Evolutionary conservation across 1,284 basidiomycete genomes (phyloP), one percentile per base, ranked within the genome.

Genomic region (Rhodotorula sp.): DNA sequence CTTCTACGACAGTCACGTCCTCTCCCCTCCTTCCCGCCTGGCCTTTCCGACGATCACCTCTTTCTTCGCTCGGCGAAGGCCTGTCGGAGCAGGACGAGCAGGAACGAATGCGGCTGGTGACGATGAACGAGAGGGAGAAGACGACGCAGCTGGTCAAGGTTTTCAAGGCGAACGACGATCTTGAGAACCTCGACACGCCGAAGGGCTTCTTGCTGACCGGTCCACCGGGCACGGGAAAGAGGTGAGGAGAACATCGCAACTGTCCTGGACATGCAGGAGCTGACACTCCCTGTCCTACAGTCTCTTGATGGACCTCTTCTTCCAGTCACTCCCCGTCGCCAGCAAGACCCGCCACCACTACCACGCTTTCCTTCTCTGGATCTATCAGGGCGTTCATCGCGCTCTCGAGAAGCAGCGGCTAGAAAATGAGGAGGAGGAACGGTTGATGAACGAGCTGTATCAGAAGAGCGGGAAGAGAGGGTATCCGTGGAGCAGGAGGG

Each of bases 321-420:
- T 85, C 77, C 81, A 85, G 48, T 81, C 84, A 10, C 76, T 89
- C 0, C 86, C 86, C 0, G 86, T 86, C 0, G 82, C 81, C 2
- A 83, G 84, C 80, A 89, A 89, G 78, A 81, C 84, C 4, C 83
- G 87, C 26, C 85, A 86, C 62, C 87, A 89, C 78, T 89, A 89
- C 79, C 86, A 85, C 77, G 83, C 87, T 68, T 86, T 89, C 71
- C 84, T 89, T 0, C 83, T 90, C 15, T 86, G 86, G 56, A 82
- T 90, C 15, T 89, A 89, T 79, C 85, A 85, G 63, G 83, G 82
- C n/a, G 85, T 86, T 5, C 52, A 73, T 77, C 75, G 62, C 47
- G 64, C 63, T 31, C 71, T 66, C 63, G 77, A 75, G 40, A 75
- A 69, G n/a, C 68, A 78, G 48, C 72, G 75, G n/a, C 59, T 64